These are phyloP conservation scores for Blastobotrys attinorum DNA, from an alignment of 805 yeast species.

Conservation along the genomic window DNA sequence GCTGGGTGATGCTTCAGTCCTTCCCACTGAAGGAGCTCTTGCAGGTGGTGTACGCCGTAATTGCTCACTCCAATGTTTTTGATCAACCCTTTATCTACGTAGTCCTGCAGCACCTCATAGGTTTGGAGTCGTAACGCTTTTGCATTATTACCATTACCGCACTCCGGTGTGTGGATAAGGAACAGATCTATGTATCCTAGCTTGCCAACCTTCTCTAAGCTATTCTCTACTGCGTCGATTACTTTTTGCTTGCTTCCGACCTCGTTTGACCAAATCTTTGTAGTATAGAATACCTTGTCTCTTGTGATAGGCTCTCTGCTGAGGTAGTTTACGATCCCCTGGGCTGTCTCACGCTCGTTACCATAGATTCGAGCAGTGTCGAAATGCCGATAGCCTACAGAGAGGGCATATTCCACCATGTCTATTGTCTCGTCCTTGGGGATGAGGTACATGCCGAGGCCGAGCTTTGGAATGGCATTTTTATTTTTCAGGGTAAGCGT, in stretches of 20 bases:
- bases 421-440: conserved; percentile 38
- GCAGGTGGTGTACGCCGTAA: conserved; percentile 24
- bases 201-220: conserved; percentile 43
- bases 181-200: conserved; percentile 59
- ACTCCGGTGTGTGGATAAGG: conserved; percentile 58
- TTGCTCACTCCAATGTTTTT: conserved; percentile 75
- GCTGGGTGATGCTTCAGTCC: conserved; percentile 53
- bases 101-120: conserved; percentile 55
- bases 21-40: conserved; percentile 41
- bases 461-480: conserved; percentile 5
- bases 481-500: background rate
- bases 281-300: conserved; percentile 55
- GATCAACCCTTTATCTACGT: conserved; percentile 39
- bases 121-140: conserved; percentile 36
- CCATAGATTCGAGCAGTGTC: conserved; percentile 69
- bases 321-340: conserved; percentile 36
- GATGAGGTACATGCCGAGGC: conserved; percentile 42
- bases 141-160: conserved; percentile 11
- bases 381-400: conserved; percentile 61
- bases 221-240: conserved; percentile 40
- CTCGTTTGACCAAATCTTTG: conserved; percentile 48
- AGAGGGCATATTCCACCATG: conserved; percentile 49
- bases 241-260: conserved; percentile 32
- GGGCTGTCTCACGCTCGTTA: conserved; percentile 61
- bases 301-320: no score